These are phyloP conservation scores for Ceratocystis albifundus DNA, from an alignment of 2,329 filamentous ascomycete genomes.

Conservation along the genomic window DNA sequence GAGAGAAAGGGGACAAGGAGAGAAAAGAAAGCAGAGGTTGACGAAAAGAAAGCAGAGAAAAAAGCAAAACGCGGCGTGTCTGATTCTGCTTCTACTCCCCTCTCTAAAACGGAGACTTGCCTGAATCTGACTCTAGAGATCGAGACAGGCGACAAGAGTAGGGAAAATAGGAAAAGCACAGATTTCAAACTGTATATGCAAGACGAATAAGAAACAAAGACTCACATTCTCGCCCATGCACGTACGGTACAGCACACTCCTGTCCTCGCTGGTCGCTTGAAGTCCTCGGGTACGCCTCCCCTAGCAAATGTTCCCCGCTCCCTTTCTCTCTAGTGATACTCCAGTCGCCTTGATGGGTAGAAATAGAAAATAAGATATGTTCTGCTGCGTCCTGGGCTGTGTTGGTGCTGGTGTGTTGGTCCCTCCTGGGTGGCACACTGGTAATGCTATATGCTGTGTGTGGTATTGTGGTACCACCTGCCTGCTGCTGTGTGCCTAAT, in stretches of 20 bases:
- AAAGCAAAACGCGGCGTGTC: not conserved
- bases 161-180: conserved; percentile 2
- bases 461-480: not conserved
- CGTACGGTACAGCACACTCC: not conserved
- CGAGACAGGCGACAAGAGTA: conserved; percentile 12
- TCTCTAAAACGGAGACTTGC: not conserved
- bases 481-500: conserved; percentile 2
- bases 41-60: not conserved
- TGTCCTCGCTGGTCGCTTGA: not conserved
- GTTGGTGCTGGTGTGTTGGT: not conserved
- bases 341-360: not conserved
- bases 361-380: no score
- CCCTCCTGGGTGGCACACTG: not conserved
- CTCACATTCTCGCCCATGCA: not conserved
- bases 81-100: not conserved
- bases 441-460: not conserved
- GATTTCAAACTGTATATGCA: conserved; percentile 9
- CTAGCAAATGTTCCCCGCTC: not conserved
- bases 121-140: conserved; percentile 11
- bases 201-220: conserved; percentile 1
- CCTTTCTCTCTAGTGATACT: not conserved
- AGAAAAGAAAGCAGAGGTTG: not conserved
- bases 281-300: not conserved
- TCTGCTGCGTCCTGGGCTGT: no score
- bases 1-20: not conserved